These are phyloP conservation scores for Aspergillus transmontanensis DNA, from an alignment of 2,329 filamentous ascomycete genomes.

Conservation along the genomic window DNA sequence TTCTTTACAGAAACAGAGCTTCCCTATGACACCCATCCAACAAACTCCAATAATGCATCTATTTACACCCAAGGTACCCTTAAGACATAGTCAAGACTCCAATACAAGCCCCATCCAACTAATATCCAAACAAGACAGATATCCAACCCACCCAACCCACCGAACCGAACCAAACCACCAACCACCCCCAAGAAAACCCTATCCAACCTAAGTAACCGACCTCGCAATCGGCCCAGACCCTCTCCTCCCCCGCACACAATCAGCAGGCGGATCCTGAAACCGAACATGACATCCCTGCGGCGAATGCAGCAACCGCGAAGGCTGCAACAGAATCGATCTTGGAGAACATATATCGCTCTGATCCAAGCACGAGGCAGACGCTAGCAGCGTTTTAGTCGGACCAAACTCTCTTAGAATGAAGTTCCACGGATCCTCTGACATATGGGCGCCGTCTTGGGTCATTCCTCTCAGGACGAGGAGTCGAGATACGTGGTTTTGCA, in stretches of 20 bases:
- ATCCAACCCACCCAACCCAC: neutral
- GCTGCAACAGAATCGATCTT: slow-evolving; percentile 4
- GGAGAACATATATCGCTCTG: neutral
- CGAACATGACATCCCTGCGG: neutral
- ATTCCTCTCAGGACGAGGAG: slow-evolving; percentile 14
- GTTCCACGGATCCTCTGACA: slow-evolving; percentile 14
- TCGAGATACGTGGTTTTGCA: slow-evolving; percentile 10
- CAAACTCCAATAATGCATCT: too few relatives aligned
- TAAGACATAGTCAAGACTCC: too few relatives aligned
- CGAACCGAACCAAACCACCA: too few relatives aligned
- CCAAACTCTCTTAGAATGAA: slow-evolving; percentile 13
- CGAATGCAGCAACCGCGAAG: neutral
- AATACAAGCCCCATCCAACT: too few relatives aligned
- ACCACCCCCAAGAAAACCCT: neutral
- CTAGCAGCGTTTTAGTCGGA: neutral
- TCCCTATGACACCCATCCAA: too few relatives aligned
- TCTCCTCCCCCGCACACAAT: neutral
- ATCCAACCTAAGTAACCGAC: neutral
- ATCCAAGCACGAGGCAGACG: neutral
- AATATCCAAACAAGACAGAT: too few relatives aligned
- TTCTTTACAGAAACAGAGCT: neutral
- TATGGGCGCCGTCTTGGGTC: neutral
- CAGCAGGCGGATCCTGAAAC: neutral
- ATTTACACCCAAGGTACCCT: too few relatives aligned
- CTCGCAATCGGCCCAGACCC: neutral